Evolutionary conservation across 2,329 filamentous ascomycete genomes (phyloP), one percentile per base, ranked within the genome.

Genomic region (Colletotrichum australisinense): DNA sequence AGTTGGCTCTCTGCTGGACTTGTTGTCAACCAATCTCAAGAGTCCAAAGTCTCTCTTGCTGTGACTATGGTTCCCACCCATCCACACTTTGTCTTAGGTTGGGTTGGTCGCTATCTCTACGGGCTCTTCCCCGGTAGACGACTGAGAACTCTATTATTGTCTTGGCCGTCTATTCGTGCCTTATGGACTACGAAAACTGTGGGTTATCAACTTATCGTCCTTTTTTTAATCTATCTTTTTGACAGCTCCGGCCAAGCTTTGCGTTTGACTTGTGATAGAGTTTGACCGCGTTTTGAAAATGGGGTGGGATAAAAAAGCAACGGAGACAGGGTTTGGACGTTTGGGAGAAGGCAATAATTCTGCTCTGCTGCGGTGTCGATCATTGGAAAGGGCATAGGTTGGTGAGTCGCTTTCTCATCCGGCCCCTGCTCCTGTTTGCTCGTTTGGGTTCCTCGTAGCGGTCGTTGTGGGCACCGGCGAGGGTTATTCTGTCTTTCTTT

Each of bases 211-310:
- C 38, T 42, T 42, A 42, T 42, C 38, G 38, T 42, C 38, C 38
- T 42, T 49, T 49, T 46, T 9, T 49, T n/a, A 49, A 49, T 49
- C 42, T n/a, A 9, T 49, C 16, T 30, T 32, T 38, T 59, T 59
- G 57, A 59, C 57, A 59, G 57, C 55, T 30, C 28, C 57, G 22
- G 57, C 32, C 19, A 28, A 42, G 30, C 22, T 28, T 11, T 28
- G 8, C 35, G 22, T 30, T 57, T 42, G 52, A n/a, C 35, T 46
- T 58, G 26, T 22, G 12, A 28, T 19, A 66, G 63, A 58, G 63
- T 66, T 66, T 66, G 53, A 24, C 63, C 63, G 63, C 63, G 63
- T 66, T 66, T 66, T 57, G 53, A 24, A 30, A 22, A 24, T 14
- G 24, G 19, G 53, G 32, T 9, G 24, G 24, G 52, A 32, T 16